Percentiles rank a stretch among this genome's conserved stretches.
phyloP scores from a whole-genome alignment of 2,329 filamentous ascomycete genomes.

The Kalmusia sp. region DNA sequence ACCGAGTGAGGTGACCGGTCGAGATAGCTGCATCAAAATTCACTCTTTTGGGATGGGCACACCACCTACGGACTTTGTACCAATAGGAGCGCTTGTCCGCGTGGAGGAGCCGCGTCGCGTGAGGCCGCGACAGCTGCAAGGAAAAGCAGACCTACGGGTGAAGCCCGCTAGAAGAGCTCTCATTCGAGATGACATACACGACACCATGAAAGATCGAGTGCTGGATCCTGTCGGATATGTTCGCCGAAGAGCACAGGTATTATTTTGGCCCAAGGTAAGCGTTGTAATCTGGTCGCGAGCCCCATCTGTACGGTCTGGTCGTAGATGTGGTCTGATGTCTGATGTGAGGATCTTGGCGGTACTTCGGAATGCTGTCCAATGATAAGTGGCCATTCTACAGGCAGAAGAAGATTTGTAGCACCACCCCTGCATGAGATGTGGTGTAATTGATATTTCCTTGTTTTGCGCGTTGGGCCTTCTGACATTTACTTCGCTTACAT shows the following conservation, averaged over 20 bases:
- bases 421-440: neutral
- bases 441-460: neutral
- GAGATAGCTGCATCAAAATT: no score
- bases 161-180: no score
- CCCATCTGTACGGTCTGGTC: slow-evolving; percentile 14
- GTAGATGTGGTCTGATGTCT: slow-evolving; percentile 7
- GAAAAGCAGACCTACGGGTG: no score
- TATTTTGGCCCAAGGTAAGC: slow-evolving; percentile 11
- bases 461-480: slow-evolving; percentile 15
- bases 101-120: no score
- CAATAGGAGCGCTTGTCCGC: no score
- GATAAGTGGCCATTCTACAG: neutral
- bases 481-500: slow-evolving; percentile 18
- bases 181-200: no score
- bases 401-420: neutral
- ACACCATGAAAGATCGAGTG: slow-evolving; percentile 13
- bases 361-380: neutral
- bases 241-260: slow-evolving; percentile 17
- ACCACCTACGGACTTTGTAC: no score
- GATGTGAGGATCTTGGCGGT: slow-evolving; percentile 5
- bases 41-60: no score
- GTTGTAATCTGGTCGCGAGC: slow-evolving; percentile 12
- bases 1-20: no score
- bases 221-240: slow-evolving; percentile 14
- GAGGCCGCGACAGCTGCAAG: no score